phyloP scores from a whole-genome alignment of 1,139 yeast species.

The Scheffersomyces titani region DNA sequence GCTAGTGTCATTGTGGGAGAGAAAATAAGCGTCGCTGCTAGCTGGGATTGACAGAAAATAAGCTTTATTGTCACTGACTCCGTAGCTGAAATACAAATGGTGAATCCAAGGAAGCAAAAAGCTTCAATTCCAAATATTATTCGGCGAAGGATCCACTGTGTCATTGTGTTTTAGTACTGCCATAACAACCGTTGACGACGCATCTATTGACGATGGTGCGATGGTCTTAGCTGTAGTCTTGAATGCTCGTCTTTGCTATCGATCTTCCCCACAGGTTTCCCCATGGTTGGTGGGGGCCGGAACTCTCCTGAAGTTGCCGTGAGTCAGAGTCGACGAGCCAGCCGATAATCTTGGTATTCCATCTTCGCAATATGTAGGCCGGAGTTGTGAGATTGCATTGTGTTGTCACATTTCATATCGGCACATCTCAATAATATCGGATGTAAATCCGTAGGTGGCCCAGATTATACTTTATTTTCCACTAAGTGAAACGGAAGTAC shows the following conservation, averaged over 20 bases:
- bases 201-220: neutral
- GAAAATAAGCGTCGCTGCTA: neutral
- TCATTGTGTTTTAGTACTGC: neutral
- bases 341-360: neutral
- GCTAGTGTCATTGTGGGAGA: neutral
- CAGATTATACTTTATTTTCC: neutral
- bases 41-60: neutral
- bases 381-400: neutral
- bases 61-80: neutral
- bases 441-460: neutral
- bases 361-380: neutral
- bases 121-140: neutral
- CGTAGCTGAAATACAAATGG: neutral
- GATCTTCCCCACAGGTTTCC: too few species aligned
- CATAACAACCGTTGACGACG: neutral
- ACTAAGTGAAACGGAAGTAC: neutral
- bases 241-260: too few species aligned
- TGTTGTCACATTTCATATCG: neutral
- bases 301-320: too few species aligned
- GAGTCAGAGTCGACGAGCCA: neutral
- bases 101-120: neutral
- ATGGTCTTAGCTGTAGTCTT: too few species aligned
- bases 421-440: neutral
- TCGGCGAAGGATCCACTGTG: too few species aligned
- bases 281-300: too few species aligned